Base-by-base conservation (phyloP, 148 eudicot genomes). In the Fagopyrum tataricum region DNA sequence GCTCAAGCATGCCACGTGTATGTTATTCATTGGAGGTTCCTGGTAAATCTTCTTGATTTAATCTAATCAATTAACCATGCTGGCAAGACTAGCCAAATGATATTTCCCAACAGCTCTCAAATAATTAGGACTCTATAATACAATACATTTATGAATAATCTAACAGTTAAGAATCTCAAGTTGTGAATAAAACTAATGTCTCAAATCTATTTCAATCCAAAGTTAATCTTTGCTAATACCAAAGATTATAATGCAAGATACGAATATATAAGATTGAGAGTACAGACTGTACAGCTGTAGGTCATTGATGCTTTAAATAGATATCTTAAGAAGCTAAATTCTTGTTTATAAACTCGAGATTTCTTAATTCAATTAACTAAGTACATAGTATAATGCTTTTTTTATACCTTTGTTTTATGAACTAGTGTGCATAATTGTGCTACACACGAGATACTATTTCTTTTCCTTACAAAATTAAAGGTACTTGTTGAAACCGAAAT, bases 41-140 rank as follows among this genome's bases (percentile, higher is more conserved):
- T 55, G 6, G 67, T 2, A 61, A 26, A 23, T 61, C 67, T 14
- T 24, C n/a, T 26, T 26, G 40, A 24, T 26, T 61, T 40, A 61
- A 61, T 61, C 67, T 61, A 61, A 61, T 61, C 67, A n/a, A n/a
- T n/a, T n/a, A n/a, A n/a, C n/a, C n/a, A 61, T 24, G 40, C 67
- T 24, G 17, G 12, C 67, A 61, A 61, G 26, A 26, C 41, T 61
- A 61, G 24, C 4, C 4, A 61, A 61, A 61, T 24, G 12, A 61
- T 31, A 31, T 31, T 24, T 61, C 26, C 7, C 13, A 61, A 26
- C 41, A 10, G 15, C 13, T 26, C 64, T 21, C 31, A 23, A 23
- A 3, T n/a, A 52, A 15, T 61, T 61, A 61, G 8, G 8, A 8
- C 67, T 59, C 40, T 24, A 8, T 3, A 58, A 58, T 23, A 59